phyloP scores from a whole-genome alignment of 2,329 filamentous ascomycete species.

The Verticillium nonalfalfae region DNA sequence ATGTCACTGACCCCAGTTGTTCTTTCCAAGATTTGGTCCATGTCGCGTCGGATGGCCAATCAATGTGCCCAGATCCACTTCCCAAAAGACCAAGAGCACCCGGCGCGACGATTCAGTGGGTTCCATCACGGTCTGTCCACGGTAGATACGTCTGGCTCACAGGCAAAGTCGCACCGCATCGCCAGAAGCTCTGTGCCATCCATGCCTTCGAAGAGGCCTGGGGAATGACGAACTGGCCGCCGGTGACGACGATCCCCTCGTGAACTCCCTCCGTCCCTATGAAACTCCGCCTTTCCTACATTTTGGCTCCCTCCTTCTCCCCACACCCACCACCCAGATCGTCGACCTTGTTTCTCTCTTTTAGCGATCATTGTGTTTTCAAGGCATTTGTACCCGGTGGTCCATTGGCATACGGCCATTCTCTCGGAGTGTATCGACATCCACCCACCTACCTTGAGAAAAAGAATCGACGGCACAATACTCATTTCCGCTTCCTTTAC shows the following conservation, averaged over 20 bases:
- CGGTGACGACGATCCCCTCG: background rate
- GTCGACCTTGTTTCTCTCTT: background rate
- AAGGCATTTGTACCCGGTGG: background rate
- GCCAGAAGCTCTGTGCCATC: background rate
- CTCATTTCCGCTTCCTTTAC: too few relatives aligned
- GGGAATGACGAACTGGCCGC: background rate
- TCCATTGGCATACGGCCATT: background rate
- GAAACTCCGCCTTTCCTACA: background rate
- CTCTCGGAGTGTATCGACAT: background rate
- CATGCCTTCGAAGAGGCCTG: background rate
- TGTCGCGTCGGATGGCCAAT: background rate
- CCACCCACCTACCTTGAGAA: background rate
- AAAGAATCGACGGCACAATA: too few relatives aligned
- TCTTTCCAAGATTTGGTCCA: background rate
- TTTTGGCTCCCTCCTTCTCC: background rate
- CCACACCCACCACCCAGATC: background rate
- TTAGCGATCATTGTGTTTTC: background rate
- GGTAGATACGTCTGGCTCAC: background rate
- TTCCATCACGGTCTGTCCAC: background rate
- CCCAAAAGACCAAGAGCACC: constrained; percentile 2
- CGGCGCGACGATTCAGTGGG: background rate
- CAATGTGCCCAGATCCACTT: constrained; percentile 2
- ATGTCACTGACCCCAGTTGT: constrained; percentile 20
- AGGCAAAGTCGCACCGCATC: background rate
- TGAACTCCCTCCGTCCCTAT: background rate